phyloP scores from a whole-genome alignment of 2,329 filamentous ascomycete species.

The Pleoardoris graminearum region DNA sequence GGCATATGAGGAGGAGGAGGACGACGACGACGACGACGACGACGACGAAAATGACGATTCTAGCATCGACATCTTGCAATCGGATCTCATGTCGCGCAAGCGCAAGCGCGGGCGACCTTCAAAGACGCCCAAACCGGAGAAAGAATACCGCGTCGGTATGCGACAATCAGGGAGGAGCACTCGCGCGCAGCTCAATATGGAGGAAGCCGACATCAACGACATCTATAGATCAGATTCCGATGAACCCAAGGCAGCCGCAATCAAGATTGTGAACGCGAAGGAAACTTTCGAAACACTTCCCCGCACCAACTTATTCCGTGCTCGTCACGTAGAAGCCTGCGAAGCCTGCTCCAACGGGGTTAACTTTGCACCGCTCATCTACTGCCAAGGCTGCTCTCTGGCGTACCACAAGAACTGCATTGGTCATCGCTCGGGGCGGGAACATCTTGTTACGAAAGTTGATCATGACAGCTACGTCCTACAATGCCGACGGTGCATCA shows the following conservation, averaged over 20 bases:
- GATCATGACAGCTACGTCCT: conserved; percentile 76
- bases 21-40: conserved; percentile 34
- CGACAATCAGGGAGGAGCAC: conserved; percentile 53
- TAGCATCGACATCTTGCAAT: conserved; percentile 43
- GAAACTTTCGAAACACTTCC: conserved; percentile 72
- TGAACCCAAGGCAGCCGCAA: conserved; percentile 42
- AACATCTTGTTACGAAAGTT: conserved; percentile 91
- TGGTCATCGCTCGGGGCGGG: conserved; percentile 70
- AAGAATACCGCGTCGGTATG: conserved; percentile 30
- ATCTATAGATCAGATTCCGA: conserved; percentile 53
- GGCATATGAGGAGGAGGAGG: conserved; percentile 28
- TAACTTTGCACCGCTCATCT: conserved; percentile 71
- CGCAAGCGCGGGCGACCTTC: conserved; percentile 38
- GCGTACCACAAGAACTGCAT: conserved; percentile 84
- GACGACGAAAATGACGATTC: conserved; percentile 34
- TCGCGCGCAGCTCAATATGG: conserved; percentile 52
- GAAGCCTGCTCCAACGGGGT: conserved; percentile 68
- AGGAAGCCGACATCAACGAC: conserved; percentile 64
- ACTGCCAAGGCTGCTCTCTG: conserved; percentile 87
- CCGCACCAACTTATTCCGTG: conserved; percentile 66
- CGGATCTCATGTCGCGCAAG: conserved; percentile 48
- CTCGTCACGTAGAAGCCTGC: conserved; percentile 71
- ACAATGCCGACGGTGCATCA: conserved; percentile 86
- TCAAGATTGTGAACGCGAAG: conserved; percentile 63
- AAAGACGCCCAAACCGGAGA: conserved; percentile 17